phyloP scores from a whole-genome alignment of 352 stramenopile species.

The Globisporangium apiculatum region DNA sequence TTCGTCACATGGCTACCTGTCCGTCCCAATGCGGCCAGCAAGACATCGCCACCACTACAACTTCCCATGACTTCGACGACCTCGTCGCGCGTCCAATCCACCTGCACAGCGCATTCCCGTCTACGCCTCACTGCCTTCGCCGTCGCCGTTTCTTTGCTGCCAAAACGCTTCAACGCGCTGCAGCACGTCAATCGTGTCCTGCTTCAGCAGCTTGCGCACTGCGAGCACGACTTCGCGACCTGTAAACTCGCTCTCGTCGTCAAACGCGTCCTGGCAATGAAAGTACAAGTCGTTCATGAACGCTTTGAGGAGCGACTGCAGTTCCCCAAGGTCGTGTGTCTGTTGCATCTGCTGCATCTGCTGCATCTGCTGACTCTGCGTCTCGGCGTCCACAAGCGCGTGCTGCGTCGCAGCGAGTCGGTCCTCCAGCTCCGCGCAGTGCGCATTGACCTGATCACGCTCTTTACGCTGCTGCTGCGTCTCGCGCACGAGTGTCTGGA shows the following conservation, averaged over 20 bases:
- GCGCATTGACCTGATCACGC: too few relatives aligned
- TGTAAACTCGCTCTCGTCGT: conserved; percentile 78
- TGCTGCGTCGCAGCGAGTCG: conserved; percentile 39
- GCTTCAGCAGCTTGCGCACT: conserved; percentile 79
- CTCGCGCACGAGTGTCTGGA: conserved; percentile 19
- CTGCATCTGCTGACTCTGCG: too few relatives aligned
- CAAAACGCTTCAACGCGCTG: too few relatives aligned
- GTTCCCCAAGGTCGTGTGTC: conserved; percentile 43
- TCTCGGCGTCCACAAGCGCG: conserved; percentile 19
- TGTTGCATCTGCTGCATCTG: conserved; percentile 36
- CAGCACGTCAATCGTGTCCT: conserved; percentile 55
- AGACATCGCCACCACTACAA: too few relatives aligned
- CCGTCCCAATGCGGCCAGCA: too few relatives aligned
- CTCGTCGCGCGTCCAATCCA: too few relatives aligned
- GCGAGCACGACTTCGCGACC: conserved; percentile 79
- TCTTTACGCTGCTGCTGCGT: too few relatives aligned
- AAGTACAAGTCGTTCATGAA: conserved; percentile 89
- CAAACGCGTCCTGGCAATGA: conserved; percentile 78
- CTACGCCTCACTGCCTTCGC: too few relatives aligned
- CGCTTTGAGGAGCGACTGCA: conserved; percentile 73
- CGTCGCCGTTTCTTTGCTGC: too few relatives aligned
- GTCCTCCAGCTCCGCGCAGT: conserved; percentile 30
- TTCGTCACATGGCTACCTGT: too few relatives aligned
- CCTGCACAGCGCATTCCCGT: too few relatives aligned
- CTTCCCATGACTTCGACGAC: too few relatives aligned